Evolutionary conservation across 306 rosid genomes (phyloP), one percentile per base, ranked within the genome.

Genomic region (Acacia acuminata): DNA sequence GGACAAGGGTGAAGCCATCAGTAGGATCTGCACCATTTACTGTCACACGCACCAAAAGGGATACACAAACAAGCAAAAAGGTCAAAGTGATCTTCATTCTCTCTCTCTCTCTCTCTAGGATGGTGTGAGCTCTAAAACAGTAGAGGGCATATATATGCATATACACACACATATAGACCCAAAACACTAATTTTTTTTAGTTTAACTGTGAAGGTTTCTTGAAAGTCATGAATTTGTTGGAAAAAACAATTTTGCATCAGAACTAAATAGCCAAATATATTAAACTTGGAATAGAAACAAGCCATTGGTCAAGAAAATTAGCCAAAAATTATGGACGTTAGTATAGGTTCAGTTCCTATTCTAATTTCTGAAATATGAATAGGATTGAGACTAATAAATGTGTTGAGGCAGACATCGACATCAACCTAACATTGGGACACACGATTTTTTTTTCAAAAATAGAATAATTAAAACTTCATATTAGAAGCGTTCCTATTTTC

Each of bases 1-100:
- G 89, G n/a, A 90, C 84, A 34, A 40, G 60, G 63, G 68, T 85
- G 86, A 90, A 90, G 3, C 89, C 91, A 73, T 74, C 50, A 12
- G 88, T 85, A 20, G 91, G 91, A 82, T 90, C 87, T 63, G 80
- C 81, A 25, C 65, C 79, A 69, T 53, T 79, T 24, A 65, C 82
- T 58, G 44, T 14, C 19, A 10, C 53, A 20, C 32, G 36, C 25
- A 66, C 4, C 5, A 76, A 0, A 25, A 80, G 4, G n/a, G 65
- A 22, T 22, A 77, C 16, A 65, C 43, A 71, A 13, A 81, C 50
- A 56, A 77, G 81, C 77, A 76, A 17, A 17, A 12, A 22, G n/a
- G 45, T 60, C 24, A 53, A 36, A 27, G 12, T 24, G 45, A 50
- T 70, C 17, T 56, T 27, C 87, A 56, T 84, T 48, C 4, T 36